Base-by-base conservation (phyloP, 1,284 basidiomycete species). In the Cryptococcus floricola region DNA sequence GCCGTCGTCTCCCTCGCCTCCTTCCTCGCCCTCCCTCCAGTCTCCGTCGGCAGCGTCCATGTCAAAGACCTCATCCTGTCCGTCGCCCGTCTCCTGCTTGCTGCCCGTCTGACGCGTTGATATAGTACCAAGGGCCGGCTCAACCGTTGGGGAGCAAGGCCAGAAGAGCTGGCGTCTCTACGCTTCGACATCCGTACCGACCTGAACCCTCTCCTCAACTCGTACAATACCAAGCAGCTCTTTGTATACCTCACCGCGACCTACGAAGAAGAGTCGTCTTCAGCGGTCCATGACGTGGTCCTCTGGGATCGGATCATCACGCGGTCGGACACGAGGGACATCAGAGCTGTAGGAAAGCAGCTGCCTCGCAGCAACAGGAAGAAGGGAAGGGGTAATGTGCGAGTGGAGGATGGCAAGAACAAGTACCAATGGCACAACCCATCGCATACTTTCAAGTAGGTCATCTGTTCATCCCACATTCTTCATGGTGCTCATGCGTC, bases 141-240 rank as follows among this genome's bases (percentile, higher is more conserved):
- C 4, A 49, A 65, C 5, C 58, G 69, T 27, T 73, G 70, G 70
- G 59, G 64, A 31, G 65, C 70, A 31, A 59, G 57, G 37, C 60
- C 71, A 52, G 69, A 76, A 64, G 77, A 79, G 54, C 56, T 76
- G 13, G 76, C 69, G 6, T 65, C 68, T 31, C 53, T 77, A 13
- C 63, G 66, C n/a, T 77, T 79, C 63, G 74, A 76, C 61, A 34
- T 77, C 16, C 65, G 70, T 27, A 68, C 73, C 23, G 76, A 79
- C 60, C 66, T 79, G 9, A 66, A 70, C 12, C 70, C 71, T 1
- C 56, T 79, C 16, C 72, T 79, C 50, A 65, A 71, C 48, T 67
- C 70, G 16, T 79, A 75, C 70, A 79, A 79, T 62, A 78, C 77
- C 31, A 79, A 79, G 60, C 77, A 79, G 58, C 64, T 79, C 18